Evolutionary conservation across 352 stramenopile genomes (phyloP).

Genomic region (Phytophthora citricola): DNA sequence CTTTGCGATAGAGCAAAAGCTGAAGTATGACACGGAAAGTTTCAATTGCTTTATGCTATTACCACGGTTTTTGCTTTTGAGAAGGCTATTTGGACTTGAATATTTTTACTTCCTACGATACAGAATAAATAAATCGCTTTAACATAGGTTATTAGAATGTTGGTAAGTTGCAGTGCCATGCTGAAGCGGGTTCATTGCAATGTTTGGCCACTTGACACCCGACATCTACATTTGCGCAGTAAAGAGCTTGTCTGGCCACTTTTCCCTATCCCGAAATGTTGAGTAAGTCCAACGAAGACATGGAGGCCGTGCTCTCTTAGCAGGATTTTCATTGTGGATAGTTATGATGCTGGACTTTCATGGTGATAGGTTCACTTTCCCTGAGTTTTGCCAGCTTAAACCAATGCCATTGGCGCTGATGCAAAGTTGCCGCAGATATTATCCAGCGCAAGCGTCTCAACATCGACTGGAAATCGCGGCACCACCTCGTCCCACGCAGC

Average conservation of each 20-base stretch:
- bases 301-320: neutral
- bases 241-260: slow-evolving; percentile 3
- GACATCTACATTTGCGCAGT: neutral
- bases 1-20: neutral
- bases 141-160: neutral
- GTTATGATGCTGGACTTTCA: neutral
- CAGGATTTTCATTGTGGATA: slow-evolving; percentile 20
- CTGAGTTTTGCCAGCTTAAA: neutral
- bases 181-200: slow-evolving; percentile 2
- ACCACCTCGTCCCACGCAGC: slow-evolving; percentile 12
- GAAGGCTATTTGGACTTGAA: neutral
- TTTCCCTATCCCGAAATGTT: neutral
- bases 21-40: neutral
- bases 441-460: slow-evolving; percentile 3
- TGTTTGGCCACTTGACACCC: slow-evolving; percentile 1
- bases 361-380: slow-evolving; percentile 6
- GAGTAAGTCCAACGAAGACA: slow-evolving; percentile 10
- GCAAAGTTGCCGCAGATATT: neutral
- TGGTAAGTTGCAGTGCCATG: neutral
- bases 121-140: neutral
- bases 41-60: neutral
- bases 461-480: slow-evolving; percentile 5
- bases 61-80: neutral
- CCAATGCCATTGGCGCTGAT: too few species aligned
- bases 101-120: neutral